Evolutionary conservation across 1,139 yeast genomes (phyloP).

Genomic region (Taphrina communis): DNA sequence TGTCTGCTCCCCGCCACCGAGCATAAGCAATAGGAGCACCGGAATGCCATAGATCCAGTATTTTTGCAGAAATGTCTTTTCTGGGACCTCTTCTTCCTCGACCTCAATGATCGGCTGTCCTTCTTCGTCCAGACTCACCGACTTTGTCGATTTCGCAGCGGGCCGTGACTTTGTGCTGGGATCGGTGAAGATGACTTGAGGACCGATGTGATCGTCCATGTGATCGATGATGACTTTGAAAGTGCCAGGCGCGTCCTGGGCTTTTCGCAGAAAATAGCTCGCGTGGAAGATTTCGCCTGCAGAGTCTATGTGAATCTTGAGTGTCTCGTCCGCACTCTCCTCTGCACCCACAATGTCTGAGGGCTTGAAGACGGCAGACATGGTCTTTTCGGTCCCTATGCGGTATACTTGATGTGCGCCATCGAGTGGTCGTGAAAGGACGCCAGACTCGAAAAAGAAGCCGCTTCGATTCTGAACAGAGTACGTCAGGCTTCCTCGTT

Average conservation of each 20-base stretch:
- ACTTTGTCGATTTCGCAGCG: background rate
- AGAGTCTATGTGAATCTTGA: slow-evolving; percentile 14
- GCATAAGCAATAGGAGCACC: slow-evolving; percentile 19
- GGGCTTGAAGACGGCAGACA: slow-evolving; percentile 1
- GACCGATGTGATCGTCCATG: slow-evolving; percentile 5
- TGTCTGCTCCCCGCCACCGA: slow-evolving; percentile 12
- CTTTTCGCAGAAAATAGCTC: background rate
- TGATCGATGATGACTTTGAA: slow-evolving; percentile 8
- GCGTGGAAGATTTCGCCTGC: slow-evolving; percentile 23
- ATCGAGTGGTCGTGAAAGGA: slow-evolving; percentile 39
- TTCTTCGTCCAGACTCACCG: background rate
- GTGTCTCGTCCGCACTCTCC: background rate
- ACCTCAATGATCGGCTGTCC: slow-evolving; percentile 13
- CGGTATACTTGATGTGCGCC: slow-evolving; percentile 10
- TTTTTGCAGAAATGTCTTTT: slow-evolving; percentile 35
- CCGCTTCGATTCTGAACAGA: slow-evolving; percentile 16
- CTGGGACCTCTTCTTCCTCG: slow-evolving; percentile 30
- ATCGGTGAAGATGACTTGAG: slow-evolving; percentile 4
- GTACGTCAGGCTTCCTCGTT: slow-evolving; percentile 15
- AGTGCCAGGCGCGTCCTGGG: background rate
- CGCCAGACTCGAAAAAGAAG: slow-evolving; percentile 19
- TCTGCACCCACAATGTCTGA: background rate
- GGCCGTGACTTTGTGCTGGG: background rate
- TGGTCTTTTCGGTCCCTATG: slow-evolving; percentile 18
- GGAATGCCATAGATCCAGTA: slow-evolving; percentile 39